A percentile compares a stretch with the other conserved stretches of the same genome.
phyloP scores from a whole-genome alignment of 1,284 basidiomycete genomes.

The Entoloma clypeatum region DNA sequence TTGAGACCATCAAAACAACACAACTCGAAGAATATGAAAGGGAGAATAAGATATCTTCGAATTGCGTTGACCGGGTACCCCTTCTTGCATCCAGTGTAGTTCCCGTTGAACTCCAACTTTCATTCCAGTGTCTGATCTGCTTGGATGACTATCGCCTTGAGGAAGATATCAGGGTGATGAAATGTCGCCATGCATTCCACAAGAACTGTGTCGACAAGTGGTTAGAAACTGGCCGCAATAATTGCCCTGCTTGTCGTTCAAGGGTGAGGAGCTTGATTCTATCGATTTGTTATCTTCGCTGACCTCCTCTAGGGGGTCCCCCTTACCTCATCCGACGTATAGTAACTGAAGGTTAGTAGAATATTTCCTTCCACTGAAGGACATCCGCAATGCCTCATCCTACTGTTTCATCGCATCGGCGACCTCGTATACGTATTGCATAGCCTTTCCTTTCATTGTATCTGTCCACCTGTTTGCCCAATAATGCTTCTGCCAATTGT shows the following conservation, averaged over 20 bases:
- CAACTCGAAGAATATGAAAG: constrained; percentile 53
- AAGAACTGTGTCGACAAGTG: constrained; percentile 83
- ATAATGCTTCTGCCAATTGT: too few species aligned
- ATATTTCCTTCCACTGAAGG: too few species aligned
- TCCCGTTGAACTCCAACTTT: too few species aligned
- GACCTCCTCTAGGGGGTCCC: too few species aligned
- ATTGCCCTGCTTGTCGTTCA: constrained; percentile 85
- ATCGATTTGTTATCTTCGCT: not conserved
- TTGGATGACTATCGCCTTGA: constrained; percentile 75
- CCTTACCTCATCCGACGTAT: too few species aligned
- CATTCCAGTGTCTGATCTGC: constrained; percentile 70
- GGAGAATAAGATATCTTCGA: constrained; percentile 63
- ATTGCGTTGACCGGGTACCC: constrained; percentile 73
- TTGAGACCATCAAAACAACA: constrained; percentile 63
- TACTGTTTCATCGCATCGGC: too few species aligned
- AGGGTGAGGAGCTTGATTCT: constrained; percentile 40
- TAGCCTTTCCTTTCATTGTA: too few species aligned
- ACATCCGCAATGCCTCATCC: too few species aligned
- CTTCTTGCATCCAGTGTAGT: constrained; percentile 3
- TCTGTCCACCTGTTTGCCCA: too few species aligned
- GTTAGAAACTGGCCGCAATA: constrained; percentile 82
- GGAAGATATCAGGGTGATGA: constrained; percentile 74
- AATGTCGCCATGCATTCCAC: constrained; percentile 84
- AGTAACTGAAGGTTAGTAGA: too few species aligned
- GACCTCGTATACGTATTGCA: too few species aligned